phyloP scores from a whole-genome alignment of 345 rosid genomes.

The Eucalyptus melliodora region DNA sequence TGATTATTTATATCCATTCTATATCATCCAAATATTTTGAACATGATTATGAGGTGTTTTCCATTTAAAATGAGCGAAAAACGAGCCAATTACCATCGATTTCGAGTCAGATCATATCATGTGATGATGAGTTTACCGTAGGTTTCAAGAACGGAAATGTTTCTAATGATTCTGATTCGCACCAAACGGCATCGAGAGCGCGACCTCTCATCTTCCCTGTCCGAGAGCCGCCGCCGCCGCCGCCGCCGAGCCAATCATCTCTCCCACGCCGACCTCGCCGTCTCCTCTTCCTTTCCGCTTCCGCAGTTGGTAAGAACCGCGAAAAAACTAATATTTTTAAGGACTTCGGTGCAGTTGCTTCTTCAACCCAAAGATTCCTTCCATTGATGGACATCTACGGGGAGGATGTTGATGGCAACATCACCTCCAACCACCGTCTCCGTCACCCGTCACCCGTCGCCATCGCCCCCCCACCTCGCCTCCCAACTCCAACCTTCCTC shows the following conservation, averaged over 20 bases:
- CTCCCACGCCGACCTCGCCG: not conserved
- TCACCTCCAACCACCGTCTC: not conserved
- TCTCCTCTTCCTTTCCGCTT: not conserved
- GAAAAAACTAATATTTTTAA: not conserved
- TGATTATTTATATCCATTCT: not conserved
- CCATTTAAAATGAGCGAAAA: not conserved
- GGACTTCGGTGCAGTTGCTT: not conserved
- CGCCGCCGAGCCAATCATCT: not conserved
- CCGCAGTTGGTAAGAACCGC: not conserved
- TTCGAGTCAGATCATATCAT: not conserved
- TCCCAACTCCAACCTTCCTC: not conserved
- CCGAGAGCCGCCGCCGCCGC: not conserved
- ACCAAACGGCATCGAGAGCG: not conserved
- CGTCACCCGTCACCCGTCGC: not conserved
- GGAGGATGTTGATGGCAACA: not conserved
- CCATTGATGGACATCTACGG: not conserved
- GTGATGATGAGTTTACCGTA: accelerated
- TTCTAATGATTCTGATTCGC: not conserved
- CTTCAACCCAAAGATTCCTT: not conserved
- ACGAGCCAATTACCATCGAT: not conserved
- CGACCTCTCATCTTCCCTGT: not conserved
- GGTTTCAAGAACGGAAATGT: not conserved
- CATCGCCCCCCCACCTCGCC: not conserved
- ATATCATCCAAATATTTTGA: not conserved
- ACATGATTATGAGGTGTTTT: not conserved